Percentiles rank a stretch among this genome's conserved stretches.
Conservation (phyloP, 345 rosid genomes). For the Brassica rapa region DNA sequence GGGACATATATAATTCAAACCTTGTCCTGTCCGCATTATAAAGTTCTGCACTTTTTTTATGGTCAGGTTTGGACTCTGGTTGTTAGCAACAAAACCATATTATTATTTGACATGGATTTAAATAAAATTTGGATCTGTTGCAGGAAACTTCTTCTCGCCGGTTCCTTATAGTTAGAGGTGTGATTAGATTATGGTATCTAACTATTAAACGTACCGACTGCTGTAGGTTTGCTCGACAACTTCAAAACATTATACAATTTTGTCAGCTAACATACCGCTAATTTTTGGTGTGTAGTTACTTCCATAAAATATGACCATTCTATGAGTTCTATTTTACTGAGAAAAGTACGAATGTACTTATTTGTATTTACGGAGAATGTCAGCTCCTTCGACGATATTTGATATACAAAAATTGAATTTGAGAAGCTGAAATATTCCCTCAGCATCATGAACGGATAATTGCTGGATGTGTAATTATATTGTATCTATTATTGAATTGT, state of each 20-base stretch:
- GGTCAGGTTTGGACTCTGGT: constrained; percentile 6
- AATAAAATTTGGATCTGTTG: not conserved
- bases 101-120: not conserved
- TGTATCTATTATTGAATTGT: constrained; percentile 1
- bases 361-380: not conserved
- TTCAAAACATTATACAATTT: constrained; percentile 29
- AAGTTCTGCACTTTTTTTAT: not conserved
- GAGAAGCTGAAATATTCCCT: constrained; percentile 10
- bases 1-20: constrained; percentile 1
- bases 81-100: not conserved
- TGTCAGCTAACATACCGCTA: constrained; percentile 27
- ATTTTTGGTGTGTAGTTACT: not conserved
- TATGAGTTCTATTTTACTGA: not conserved
- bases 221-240: constrained; percentile 21
- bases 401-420: not conserved
- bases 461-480: not conserved
- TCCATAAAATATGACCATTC: not conserved
- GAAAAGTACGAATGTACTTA: not conserved
- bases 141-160: constrained; percentile 14
- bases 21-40: constrained; percentile 23
- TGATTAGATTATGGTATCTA: not conserved
- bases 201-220: constrained; percentile 10
- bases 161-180: not conserved
- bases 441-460: constrained; percentile 14
- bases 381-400: not conserved